Evolutionary conservation across 768 basidiomycete genomes (phyloP).

Genomic region (Boletus huronensis): DNA sequence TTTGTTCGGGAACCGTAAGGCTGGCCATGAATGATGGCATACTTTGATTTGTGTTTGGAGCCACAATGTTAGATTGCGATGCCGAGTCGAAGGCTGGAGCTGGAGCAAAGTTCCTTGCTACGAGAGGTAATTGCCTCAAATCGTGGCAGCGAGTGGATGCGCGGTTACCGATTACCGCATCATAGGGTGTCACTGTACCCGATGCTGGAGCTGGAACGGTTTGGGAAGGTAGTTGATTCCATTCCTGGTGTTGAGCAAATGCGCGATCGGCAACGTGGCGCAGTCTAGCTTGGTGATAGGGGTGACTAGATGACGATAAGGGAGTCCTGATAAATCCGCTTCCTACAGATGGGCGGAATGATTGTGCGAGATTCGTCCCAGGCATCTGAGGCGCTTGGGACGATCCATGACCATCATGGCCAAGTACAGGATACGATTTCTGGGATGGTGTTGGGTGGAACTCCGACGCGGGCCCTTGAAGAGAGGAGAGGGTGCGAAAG

Average conservation of each 20-base stretch:
- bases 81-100: neutral
- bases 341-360: constrained; percentile 2
- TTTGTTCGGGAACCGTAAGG: neutral
- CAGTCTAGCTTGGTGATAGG: constrained; percentile 16
- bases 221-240: neutral
- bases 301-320: constrained; percentile 8
- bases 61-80: constrained; percentile 1
- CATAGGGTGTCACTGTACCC: neutral
- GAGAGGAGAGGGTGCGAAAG: neutral
- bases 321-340: constrained; percentile 1
- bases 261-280: constrained; percentile 12
- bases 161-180: neutral
- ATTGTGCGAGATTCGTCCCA: constrained; percentile 2
- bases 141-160: neutral
- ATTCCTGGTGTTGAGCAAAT: constrained; percentile 1
- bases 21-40: neutral
- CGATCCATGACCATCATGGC: neutral
- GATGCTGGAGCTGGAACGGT: neutral
- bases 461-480: neutral
- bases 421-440: constrained; percentile 4
- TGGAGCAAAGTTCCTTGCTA: neutral
- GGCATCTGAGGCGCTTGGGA: neutral
- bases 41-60: neutral
- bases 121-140: neutral
- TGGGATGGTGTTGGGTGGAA: neutral